Evolutionary conservation across 805 yeast species (phyloP).

Genomic region (Candida pseudoglaebosa): DNA sequence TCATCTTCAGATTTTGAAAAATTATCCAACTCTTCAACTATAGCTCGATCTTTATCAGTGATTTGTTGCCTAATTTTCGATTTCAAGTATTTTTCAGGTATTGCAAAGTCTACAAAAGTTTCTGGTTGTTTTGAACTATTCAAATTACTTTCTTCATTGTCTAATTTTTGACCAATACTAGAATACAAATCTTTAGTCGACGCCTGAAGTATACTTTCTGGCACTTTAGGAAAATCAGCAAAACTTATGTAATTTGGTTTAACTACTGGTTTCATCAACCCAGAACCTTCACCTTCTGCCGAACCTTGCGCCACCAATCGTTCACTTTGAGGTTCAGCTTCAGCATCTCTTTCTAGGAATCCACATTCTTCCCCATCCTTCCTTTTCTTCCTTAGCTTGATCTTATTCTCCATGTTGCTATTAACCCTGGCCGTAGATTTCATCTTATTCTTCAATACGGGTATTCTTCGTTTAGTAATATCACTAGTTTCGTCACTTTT

Average conservation of each 20-base stretch:
- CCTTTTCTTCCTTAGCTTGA: neutral
- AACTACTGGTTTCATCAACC: too few species aligned
- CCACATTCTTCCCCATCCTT: neutral
- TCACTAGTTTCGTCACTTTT: slow-evolving; percentile 6
- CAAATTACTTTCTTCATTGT: too few species aligned
- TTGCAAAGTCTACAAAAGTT: slow-evolving; percentile 19
- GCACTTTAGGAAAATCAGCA: slow-evolving; percentile 29
- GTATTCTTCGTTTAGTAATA: slow-evolving; percentile 2
- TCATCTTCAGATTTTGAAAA: slow-evolving; percentile 17
- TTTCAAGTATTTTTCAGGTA: slow-evolving; percentile 24
- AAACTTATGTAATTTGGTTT: slow-evolving; percentile 26
- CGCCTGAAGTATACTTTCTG: slow-evolving; percentile 15
- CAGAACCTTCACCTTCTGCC: too few species aligned
- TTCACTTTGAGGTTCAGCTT: neutral
- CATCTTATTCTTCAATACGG: slow-evolving; percentile 3
- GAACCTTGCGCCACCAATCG: too few species aligned
- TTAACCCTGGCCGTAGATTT: slow-evolving; percentile 4
- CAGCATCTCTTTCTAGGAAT: neutral
- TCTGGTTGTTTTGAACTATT: neutral
- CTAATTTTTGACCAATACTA: slow-evolving; percentile 7
- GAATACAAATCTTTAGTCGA: slow-evolving; percentile 17
- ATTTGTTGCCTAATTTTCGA: slow-evolving; percentile 15
- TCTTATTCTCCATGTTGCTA: neutral
- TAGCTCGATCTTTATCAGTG: slow-evolving; percentile 21
- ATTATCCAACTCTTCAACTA: slow-evolving; percentile 24